These are phyloP conservation scores for Erodium chrysanthum DNA, from an alignment of 441 rosid species.

Conservation along the genomic window DNA sequence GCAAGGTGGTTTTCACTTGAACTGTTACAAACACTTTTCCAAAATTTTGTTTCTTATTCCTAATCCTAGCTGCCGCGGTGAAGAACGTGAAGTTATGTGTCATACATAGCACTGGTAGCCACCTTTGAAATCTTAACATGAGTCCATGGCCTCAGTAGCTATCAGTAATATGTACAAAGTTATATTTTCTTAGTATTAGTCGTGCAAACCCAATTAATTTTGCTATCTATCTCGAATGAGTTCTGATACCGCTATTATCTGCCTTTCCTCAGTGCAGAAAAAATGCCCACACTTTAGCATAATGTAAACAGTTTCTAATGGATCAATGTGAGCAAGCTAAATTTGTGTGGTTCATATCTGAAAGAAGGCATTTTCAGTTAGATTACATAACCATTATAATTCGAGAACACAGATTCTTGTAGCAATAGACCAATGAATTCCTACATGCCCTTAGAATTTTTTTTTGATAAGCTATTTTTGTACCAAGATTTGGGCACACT, in stretches of 20 bases:
- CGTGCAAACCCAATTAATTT: not conserved
- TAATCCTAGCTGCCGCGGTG: not conserved
- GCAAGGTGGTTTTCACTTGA: conserved; percentile 43
- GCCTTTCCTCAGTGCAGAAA: too few species aligned
- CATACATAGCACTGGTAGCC: not conserved
- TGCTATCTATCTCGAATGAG: not conserved
- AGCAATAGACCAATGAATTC: too few species aligned
- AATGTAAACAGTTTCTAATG: not conserved
- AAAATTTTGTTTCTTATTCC: not conserved
- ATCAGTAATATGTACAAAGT: not conserved
- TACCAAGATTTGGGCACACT: too few species aligned
- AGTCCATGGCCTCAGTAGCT: too few species aligned
- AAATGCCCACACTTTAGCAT: too few species aligned
- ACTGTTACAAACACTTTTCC: not conserved
- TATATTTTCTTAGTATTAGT: not conserved
- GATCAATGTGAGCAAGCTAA: not conserved
- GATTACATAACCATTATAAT: not conserved
- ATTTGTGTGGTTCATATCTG: not conserved
- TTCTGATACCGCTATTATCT: too few species aligned
- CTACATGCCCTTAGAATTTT: too few species aligned
- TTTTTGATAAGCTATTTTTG: too few species aligned
- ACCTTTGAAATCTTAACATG: not conserved
- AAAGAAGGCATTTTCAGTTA: too few species aligned
- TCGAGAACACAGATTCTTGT: not conserved
- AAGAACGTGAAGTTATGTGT: not conserved